phyloP scores from a whole-genome alignment of 2,329 filamentous ascomycete genomes.

The Leptosphaerulina australis region DNA sequence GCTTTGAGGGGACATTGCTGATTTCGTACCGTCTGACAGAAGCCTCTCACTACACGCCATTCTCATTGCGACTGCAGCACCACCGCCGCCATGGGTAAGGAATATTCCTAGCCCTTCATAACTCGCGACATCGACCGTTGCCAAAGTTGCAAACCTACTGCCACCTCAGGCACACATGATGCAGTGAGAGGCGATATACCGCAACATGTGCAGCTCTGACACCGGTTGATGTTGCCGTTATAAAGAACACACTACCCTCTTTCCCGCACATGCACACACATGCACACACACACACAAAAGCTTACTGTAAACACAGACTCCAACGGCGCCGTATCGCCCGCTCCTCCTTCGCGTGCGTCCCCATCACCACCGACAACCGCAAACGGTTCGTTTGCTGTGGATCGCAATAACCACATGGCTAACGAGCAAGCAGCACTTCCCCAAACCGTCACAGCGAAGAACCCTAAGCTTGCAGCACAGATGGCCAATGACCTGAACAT shows the following conservation, averaged over 20 bases:
- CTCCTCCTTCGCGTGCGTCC: conserved; percentile 54
- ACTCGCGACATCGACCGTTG: conserved; percentile 19
- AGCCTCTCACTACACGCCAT: conserved; percentile 43
- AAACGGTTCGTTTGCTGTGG: conserved; percentile 63
- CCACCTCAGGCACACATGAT: conserved; percentile 19
- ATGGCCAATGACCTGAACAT: conserved; percentile 75
- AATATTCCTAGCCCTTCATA: conserved; percentile 20
- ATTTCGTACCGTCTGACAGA: conserved; percentile 33
- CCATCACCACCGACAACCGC: conserved; percentile 54
- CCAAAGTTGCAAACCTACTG: conserved; percentile 14
- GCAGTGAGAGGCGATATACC: conserved; percentile 12
- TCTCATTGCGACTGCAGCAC: conserved; percentile 37
- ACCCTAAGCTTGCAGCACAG: conserved; percentile 63
- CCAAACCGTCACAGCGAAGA: conserved; percentile 68
- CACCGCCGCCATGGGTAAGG: conserved; percentile 49
- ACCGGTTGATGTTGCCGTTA: conserved; percentile 21
- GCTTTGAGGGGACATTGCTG: conserved; percentile 27
- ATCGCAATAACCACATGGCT: conserved; percentile 63
- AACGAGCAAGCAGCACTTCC: conserved; percentile 54
- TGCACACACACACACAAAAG: conserved; percentile 28
- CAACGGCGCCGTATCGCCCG: conserved; percentile 53
- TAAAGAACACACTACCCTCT: conserved; percentile 11
- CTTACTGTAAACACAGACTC: conserved; percentile 49
- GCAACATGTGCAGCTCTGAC: conserved; percentile 21
- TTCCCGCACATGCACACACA: too few relatives aligned